Evolutionary conservation across 164 flowering plant genomes (phyloP), one percentile per base, ranked within the genome.

Genomic region (Taxillus chinensis): DNA sequence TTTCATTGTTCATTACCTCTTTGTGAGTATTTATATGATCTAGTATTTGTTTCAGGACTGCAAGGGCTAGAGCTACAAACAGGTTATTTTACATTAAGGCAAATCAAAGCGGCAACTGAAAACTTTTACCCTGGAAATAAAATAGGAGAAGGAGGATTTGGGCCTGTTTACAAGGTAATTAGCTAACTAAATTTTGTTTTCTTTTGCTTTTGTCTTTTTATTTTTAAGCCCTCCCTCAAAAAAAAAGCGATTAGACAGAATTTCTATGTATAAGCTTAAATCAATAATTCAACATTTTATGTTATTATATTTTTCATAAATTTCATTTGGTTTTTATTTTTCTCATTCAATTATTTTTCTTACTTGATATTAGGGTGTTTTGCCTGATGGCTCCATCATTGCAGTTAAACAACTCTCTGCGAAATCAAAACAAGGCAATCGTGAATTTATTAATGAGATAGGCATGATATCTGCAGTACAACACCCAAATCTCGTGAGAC

Each of bases 141-240:
- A 69, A 75, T 85, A 40, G 90, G 90, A 27, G 85, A 85, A 79
- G 90, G 90, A 60, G 90, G 90, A 39, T 85, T 85, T 62, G 90
- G 90, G 43, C 76, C 83, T 52, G 87, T 83, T 39, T 85, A 66
- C 72, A 85, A 78, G 90, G 90, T 85, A 67, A 45, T 59, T 14
- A 43, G 46, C 46, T 43, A n/a, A n/a, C n/a, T n/a, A n/a, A n/a
- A 5, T 43, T 43, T 5, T 8, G 8, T 5, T 43, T 5, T 5
- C 45, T 43, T 5, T 5, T 43, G 45, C 45, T 8, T 5, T 43
- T 43, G 6, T 43, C 45, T n/a, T n/a, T n/a, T n/a, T n/a, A n/a
- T n/a, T n/a, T n/a, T n/a, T n/a, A n/a, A 70, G 27, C 27, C 27
- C 27, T 2, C 27, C 27, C 27, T 2, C 27, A 27, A 27, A 27